Evolutionary conservation across 257 asterid species (phyloP).

Genomic region (Solanum habrochaites): DNA sequence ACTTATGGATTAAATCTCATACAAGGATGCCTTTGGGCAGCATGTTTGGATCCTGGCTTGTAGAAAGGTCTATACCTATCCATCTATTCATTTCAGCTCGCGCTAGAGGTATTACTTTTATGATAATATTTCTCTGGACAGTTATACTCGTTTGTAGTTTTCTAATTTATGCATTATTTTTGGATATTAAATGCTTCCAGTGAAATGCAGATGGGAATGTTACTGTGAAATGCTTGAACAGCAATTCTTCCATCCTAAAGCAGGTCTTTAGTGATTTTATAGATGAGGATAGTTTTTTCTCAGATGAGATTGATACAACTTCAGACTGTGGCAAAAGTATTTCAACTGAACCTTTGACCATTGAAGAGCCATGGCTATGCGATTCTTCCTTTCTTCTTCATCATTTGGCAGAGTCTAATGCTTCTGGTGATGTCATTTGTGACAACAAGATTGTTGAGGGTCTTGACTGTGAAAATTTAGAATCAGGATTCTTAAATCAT

Average conservation of each 20-base stretch:
- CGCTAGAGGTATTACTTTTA: conserved; percentile 45
- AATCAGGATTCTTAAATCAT: conserved; percentile 13
- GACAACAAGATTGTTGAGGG: conserved; percentile 17
- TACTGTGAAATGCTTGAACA: conserved; percentile 23
- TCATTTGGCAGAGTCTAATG: conserved; percentile 19
- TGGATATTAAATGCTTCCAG: conserved; percentile 78
- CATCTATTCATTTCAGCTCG: conserved; percentile 16
- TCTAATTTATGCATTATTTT: conserved; percentile 7
- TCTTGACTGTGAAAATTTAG: conserved; percentile 18
- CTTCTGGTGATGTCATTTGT: conserved; percentile 12
- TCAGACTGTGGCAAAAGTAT: conserved; percentile 10
- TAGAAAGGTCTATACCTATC: conserved; percentile 15
- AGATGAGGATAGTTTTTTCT: background rate
- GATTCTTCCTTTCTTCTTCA: conserved; percentile 33
- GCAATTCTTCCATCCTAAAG: conserved; percentile 27
- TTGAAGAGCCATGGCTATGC: conserved; percentile 91
- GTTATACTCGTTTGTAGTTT: background rate
- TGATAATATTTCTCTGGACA: background rate
- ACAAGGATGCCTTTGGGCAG: conserved; percentile 27
- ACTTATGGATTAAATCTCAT: conserved; percentile 21
- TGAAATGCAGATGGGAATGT: conserved; percentile 53
- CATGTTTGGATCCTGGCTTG: conserved; percentile 23
- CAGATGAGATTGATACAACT: conserved; percentile 8
- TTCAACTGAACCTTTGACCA: conserved; percentile 14
- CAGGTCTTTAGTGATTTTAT: conserved; percentile 18